A percentile compares a stretch with the other conserved stretches of the same genome.
Conservation (phyloP, 495 filamentous ascomycete species). For the Recurvomyces mirabilis region DNA sequence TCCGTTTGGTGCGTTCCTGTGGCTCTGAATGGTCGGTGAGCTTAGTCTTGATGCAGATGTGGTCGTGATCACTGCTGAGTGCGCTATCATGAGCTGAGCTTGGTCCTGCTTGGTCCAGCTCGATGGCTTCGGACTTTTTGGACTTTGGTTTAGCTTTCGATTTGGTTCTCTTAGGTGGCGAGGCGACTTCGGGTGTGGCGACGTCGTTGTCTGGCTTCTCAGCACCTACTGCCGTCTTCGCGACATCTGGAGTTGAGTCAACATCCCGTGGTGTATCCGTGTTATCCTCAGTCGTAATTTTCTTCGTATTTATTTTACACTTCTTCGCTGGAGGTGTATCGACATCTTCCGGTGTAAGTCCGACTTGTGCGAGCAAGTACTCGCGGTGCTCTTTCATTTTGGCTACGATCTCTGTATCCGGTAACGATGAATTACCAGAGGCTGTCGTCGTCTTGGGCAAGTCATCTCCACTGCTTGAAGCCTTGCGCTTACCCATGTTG, state of each 20-base stretch:
- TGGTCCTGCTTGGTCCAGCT: not conserved
- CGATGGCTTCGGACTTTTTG: not conserved
- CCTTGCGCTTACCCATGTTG: not conserved
- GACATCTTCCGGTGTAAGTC: not conserved
- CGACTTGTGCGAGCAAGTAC: conserved; percentile 1
- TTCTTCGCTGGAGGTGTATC: not conserved
- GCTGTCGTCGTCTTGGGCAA: not conserved
- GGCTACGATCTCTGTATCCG: not conserved
- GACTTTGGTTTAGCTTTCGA: not conserved
- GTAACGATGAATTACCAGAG: not conserved
- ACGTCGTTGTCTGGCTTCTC: not conserved
- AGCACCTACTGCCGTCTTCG: too few relatives aligned
- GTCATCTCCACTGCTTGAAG: not conserved
- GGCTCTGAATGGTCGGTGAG: not conserved
- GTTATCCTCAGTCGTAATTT: too few relatives aligned
- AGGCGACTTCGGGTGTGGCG: not conserved
- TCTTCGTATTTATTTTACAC: not conserved
- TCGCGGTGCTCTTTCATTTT: not conserved
- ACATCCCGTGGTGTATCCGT: not conserved
- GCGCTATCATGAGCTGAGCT: too few relatives aligned
- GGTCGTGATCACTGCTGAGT: too few relatives aligned
- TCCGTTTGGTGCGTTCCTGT: not conserved
- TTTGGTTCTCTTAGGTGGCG: not conserved
- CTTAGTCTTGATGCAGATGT: too few relatives aligned
- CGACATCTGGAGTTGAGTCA: too few relatives aligned